Evolutionary conservation across 202 grass and related monocot genomes (phyloP), one percentile per base, ranked within the genome.

Genomic region (Brachypodium distachyon): DNA sequence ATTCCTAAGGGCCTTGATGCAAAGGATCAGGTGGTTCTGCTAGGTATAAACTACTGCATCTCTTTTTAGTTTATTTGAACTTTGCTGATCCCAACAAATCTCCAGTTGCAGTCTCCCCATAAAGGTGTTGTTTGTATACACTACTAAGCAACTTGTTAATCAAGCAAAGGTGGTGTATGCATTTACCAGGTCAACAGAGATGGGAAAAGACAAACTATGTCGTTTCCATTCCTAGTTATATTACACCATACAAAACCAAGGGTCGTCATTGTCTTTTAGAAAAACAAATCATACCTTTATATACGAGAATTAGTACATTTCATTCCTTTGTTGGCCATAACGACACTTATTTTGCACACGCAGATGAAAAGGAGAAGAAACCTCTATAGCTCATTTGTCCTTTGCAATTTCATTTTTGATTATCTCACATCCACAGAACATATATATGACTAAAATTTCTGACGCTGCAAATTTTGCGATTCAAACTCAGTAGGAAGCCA

Each of bases 21-120:
- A 16, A 93, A 97, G 85, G 94, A 97, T 75, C 88, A 89, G 59
- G 81, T 97, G 68, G 91, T 94, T 86, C 86, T 97, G n/a, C 70
- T 86, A 91, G 94, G 94, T 94, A 94, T 61, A 85, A 61, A 70
- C 37, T 9, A 60, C 40, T 36, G 48, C 19, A 34, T 74, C 18
- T 42, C 33, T 26, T 34, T 27, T 74, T 56, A 37, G 31, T 74
- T 82, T 71, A 50, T 40, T 29, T 19, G 53, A 14, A 62, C 61
- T 42, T 4, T 47, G 12, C 12, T 5, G 78, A 65, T 86, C 72
- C 78, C 84, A 37, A 70, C 25, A 66, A 53, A 74, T 82, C 33
- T 55, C 2, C 34, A 40, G 16, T 66, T 61, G 44, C 80, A 23
- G 39, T 55, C 68, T n/a, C 23, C 67, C 80, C 0, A 87, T 83